Base-by-base conservation (phyloP, 2,329 filamentous ascomycete genomes). In the Magnaporthales sp. region DNA sequence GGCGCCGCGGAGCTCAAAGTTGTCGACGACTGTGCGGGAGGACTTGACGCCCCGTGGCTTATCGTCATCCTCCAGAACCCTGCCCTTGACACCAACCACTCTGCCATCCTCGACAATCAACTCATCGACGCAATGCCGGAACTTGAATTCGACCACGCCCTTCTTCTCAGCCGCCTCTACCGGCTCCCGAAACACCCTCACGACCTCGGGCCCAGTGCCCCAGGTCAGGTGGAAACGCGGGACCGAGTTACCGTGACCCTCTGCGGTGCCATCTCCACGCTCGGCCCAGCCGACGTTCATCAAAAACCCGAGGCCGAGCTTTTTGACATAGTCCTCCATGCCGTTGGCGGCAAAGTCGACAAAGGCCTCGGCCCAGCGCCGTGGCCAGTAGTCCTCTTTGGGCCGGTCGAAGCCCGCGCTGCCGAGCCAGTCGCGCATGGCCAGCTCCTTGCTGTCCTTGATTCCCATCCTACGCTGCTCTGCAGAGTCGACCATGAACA, bases 221-320 rank as follows among this genome's bases (percentile, higher is more conserved):
- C 86, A 89, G 0, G 83, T 83, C 31, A 88, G 67, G 72, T 89
- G 86, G 71, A 89, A 88, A n/a, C 86, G 74, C 2, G 86, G 86
- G 1, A 88, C 85, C 13, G 84, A 84, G 72, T 88, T 88, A 5
- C 86, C 86, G 71, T 88, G 86, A 2, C 85, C 85, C 4, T 83
- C 80, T 0, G 85, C 82, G 0, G 74, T 72, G 0, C 86, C 86
- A 66, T 81, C 81, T 2, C 86, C 86, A 5, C 86, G 78, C 78
- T 88, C 86, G 1, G 86, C 86, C 86, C 86, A 88, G 29, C 83
- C 84, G 1, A 88, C 84, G 67, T 81, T 85, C 63, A 78, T 71
- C 32, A 86, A 66, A 68, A 88, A 87, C 0, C 80, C 77, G 22
- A 86, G 70, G 1, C 86, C 86, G 6, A 78, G 76, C 0, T 75